Evolutionary conservation across 371 early-diverging fungal genomes (phyloP), one percentile per base, ranked within the genome.

Genomic region (Mucor irregularis): DNA sequence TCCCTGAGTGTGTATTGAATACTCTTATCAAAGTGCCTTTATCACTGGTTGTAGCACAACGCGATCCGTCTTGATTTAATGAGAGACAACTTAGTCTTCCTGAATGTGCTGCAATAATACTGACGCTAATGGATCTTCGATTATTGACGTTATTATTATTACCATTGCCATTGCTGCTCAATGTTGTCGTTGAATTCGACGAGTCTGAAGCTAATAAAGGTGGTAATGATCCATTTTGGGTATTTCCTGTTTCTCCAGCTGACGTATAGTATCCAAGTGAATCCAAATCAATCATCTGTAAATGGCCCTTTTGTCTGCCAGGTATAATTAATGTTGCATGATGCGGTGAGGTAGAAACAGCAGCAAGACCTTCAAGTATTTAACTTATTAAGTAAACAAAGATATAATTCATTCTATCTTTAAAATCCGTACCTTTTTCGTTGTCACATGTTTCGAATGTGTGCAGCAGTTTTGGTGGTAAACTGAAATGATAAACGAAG

Each of bases 1-100:
- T 75, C 25, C 91, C 89, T 8, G 91, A 83, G 29, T 80, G 56
- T 0, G 91, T 84, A 67, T 92, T 89, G 60, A 91, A 97, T 5
- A 97, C 90, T 21, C 97, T 82, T 26, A 97, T 90, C 30, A 97
- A 69, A 2, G 97, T 97, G 10, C 96, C 97, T 60, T 91, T 91
- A 35, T 90, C 90, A 38, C 90, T 90, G 22, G 93, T 89, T 24
- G 88, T 87, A 30, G 92, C 93, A 40, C 91, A 84, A 70, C 83
- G 85, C 22, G 85, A 74, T 22, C 93, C 93, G 33, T 90, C 90
- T 11, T 73, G 59, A 54, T 88, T 91, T 29, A 95, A 71, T 1
- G 95, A 86, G 14, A 97, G 55, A 38, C 86, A 87, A 52, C 88
- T 84, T 26, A 96, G 68, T 16, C 77, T 71, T 4, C 90, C 83